Conservation (phyloP, 495 filamentous ascomycete genomes). For the Penicillium fimorum region DNA sequence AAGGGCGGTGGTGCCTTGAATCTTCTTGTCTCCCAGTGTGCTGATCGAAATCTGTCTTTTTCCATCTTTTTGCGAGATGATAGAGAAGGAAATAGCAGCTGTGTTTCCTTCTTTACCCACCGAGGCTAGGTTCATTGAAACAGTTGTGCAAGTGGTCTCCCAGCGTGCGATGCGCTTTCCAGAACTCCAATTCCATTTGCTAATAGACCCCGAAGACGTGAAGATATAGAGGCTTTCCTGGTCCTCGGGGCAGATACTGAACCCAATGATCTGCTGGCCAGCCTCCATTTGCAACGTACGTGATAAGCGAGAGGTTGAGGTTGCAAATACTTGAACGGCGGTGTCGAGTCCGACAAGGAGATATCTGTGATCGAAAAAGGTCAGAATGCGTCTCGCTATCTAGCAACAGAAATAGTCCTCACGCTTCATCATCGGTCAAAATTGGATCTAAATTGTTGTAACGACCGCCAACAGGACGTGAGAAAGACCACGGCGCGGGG, state of each 20-base stretch:
- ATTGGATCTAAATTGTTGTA: conserved; percentile 67
- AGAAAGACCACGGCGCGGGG: conserved; percentile 34
- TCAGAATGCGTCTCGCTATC: conserved; percentile 24
- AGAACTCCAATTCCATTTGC: conserved; percentile 73
- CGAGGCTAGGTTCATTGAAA: conserved; percentile 25
- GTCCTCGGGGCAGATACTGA: conserved; percentile 56
- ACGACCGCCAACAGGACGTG: conserved; percentile 32
- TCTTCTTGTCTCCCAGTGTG: conserved; percentile 25
- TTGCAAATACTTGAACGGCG: conserved; percentile 77
- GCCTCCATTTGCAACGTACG: conserved; percentile 52
- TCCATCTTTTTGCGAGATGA: conserved; percentile 29
- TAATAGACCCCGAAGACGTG: conserved; percentile 62
- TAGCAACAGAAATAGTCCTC: conserved; percentile 27
- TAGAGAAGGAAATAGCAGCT: conserved; percentile 17
- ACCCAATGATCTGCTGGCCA: conserved; percentile 47
- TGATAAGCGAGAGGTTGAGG: conserved; percentile 72
- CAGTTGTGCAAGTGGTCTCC: conserved; percentile 33
- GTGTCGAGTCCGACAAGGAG: conserved; percentile 63
- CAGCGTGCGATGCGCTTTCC: conserved; percentile 50
- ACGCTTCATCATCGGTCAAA: conserved; percentile 81
- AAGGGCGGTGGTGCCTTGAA: conserved; percentile 23
- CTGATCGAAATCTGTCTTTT: conserved; percentile 33
- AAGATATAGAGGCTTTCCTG: conserved; percentile 66
- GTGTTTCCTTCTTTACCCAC: conserved; percentile 14
- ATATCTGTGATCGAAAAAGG: conserved; percentile 46